These are phyloP conservation scores for Cercospora canescens DNA, from an alignment of 2,329 filamentous ascomycete genomes.

Conservation along the genomic window DNA sequence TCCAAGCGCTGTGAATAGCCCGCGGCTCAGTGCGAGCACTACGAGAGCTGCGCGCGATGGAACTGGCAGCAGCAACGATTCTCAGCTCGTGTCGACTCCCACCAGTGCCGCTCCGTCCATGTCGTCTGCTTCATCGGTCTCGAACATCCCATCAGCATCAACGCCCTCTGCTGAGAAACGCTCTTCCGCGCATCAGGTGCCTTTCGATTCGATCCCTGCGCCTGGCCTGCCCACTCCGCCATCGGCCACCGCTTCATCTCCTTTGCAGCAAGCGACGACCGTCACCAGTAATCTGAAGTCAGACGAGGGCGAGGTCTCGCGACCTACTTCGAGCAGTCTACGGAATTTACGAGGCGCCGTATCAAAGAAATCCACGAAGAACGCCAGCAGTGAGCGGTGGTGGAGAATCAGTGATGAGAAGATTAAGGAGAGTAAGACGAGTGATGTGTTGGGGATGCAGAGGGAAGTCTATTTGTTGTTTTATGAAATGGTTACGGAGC, in stretches of 20 bases:
- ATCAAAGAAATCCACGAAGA: constrained; percentile 43
- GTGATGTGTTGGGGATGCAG: constrained; percentile 89
- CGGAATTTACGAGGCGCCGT: constrained; percentile 2
- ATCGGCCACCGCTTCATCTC: not conserved
- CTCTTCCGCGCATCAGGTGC: constrained; percentile 21
- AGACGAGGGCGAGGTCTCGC: constrained; percentile 8
- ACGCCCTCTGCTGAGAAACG: constrained; percentile 16
- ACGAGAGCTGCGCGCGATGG: constrained; percentile 13
- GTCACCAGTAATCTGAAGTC: not conserved
- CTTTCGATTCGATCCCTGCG: constrained; percentile 31
- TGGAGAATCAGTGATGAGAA: constrained; percentile 99
- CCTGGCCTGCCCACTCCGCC: constrained; percentile 30
- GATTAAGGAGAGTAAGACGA: constrained; percentile 89
- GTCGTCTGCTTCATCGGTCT: constrained; percentile 26
- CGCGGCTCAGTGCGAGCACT: constrained; percentile 35
- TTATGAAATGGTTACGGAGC: constrained; percentile 72
- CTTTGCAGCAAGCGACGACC: not conserved
- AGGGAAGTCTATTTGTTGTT: constrained; percentile 95
- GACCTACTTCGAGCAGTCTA: constrained; percentile 3
- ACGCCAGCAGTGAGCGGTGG: constrained; percentile 70
- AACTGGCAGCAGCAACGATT: constrained; percentile 14
- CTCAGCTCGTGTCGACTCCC: constrained; percentile 17
- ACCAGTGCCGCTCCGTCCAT: constrained; percentile 16
- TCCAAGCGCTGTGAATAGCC: constrained; percentile 41
- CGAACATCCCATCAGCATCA: constrained; percentile 3